Percentiles rank a stretch among this genome's conserved stretches.
Evolutionary conservation across 2,329 filamentous ascomycete species (phyloP).

Genomic region (Epichloe glyceriae): DNA sequence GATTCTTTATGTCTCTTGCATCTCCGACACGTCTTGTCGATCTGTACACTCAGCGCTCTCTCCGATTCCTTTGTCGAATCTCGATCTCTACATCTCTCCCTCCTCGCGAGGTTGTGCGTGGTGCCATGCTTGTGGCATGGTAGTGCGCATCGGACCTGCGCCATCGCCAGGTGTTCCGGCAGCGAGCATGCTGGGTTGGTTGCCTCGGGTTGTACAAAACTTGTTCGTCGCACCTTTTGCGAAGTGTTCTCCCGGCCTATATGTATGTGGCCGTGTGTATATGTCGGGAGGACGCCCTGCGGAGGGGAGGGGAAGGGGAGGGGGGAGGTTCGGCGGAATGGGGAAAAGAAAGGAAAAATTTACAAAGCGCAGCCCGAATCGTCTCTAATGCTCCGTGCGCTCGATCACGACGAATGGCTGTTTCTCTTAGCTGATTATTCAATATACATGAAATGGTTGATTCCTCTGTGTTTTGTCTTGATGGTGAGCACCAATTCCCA

Average conservation of each 20-base stretch:
- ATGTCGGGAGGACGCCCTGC: constrained; percentile 2
- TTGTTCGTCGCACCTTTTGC: constrained; percentile 2
- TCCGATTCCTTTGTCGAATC: constrained; percentile 14
- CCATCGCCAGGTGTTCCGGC: constrained; percentile 14
- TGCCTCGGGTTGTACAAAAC: constrained; percentile 13
- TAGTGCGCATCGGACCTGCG: constrained; percentile 9
- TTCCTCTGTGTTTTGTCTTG: background rate
- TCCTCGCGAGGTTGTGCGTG: constrained; percentile 8
- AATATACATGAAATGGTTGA: constrained; percentile 10
- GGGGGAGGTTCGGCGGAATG: constrained; percentile 5
- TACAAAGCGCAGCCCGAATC: constrained; percentile 10
- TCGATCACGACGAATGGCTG: constrained; percentile 28
- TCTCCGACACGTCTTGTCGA: constrained; percentile 8
- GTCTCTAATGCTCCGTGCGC: constrained; percentile 26
- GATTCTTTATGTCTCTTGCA: constrained; percentile 3
- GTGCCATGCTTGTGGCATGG: background rate
- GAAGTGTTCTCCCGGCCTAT: constrained; percentile 3
- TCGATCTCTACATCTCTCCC: constrained; percentile 15
- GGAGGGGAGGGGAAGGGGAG: background rate
- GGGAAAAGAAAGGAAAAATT: background rate
- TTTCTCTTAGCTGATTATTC: constrained; percentile 25
- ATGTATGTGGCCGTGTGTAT: constrained; percentile 5
- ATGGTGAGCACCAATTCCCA: too few relatives aligned
- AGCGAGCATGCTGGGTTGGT: constrained; percentile 15
- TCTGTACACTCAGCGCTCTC: constrained; percentile 6